phyloP scores from a whole-genome alignment of 2,329 filamentous ascomycete genomes.

The Fonsecaea pedrosoi region DNA sequence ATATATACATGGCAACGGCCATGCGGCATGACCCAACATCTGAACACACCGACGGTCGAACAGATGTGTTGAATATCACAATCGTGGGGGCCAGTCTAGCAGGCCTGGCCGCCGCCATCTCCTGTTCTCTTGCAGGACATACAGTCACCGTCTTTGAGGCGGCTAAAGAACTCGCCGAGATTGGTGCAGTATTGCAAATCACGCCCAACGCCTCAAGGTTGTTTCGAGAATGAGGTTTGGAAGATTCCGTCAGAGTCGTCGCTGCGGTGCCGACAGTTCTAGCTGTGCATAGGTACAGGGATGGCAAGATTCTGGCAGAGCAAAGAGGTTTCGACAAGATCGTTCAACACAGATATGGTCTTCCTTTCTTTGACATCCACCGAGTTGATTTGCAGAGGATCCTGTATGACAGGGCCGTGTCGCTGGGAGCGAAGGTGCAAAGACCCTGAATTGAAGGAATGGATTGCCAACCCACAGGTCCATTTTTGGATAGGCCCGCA shows the following conservation, averaged over 20 bases:
- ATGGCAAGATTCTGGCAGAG: constrained; percentile 48
- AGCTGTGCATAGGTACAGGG: constrained; percentile 46
- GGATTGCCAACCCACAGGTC: constrained; percentile 57
- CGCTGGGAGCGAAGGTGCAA: constrained; percentile 52
- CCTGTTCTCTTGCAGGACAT: constrained; percentile 39
- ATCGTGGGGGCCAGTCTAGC: constrained; percentile 44
- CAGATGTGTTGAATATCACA: constrained; percentile 30
- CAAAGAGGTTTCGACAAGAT: constrained; percentile 61
- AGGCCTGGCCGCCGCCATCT: constrained; percentile 43
- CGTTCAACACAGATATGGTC: constrained; percentile 54
- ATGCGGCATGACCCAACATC: neutral
- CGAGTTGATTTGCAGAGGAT: constrained; percentile 57
- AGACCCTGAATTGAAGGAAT: constrained; percentile 53
- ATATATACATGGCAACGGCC: neutral
- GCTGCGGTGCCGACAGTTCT: constrained; percentile 45
- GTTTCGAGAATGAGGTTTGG: constrained; percentile 33
- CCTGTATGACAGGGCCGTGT: constrained; percentile 50
- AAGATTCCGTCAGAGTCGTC: constrained; percentile 4
- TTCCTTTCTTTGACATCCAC: constrained; percentile 58
- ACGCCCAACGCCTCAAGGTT: constrained; percentile 40
- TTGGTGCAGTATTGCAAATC: constrained; percentile 41
- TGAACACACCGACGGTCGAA: neutral
- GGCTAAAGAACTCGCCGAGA: constrained; percentile 39
- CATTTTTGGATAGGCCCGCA: constrained; percentile 64
- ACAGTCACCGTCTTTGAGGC: constrained; percentile 42